Conservation (phyloP, 2,329 filamentous ascomycete species). For the Penicillium digitatum region DNA sequence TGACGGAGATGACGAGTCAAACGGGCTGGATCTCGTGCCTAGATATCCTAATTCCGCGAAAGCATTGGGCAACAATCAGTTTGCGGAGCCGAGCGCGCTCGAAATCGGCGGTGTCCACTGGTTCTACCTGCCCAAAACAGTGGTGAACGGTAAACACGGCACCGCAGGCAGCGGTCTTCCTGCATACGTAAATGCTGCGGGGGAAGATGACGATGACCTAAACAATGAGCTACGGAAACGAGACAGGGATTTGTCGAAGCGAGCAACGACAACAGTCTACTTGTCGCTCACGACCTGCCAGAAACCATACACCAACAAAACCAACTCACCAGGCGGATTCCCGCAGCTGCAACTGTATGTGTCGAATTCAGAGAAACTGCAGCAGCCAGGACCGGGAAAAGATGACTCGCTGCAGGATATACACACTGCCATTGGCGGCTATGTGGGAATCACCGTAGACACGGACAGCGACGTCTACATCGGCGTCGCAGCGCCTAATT, state of each 20-base stretch:
- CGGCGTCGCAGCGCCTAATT: slow-evolving; percentile 66
- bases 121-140: slow-evolving; percentile 60
- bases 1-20: slow-evolving; percentile 30
- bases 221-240: slow-evolving; percentile 18
- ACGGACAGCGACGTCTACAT: slow-evolving; percentile 69
- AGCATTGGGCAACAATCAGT: slow-evolving; percentile 62
- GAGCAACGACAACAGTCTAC: slow-evolving; percentile 59
- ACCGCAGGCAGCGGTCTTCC: slow-evolving; percentile 33
- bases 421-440: slow-evolving; percentile 62
- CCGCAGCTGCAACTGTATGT: slow-evolving; percentile 77
- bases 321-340: slow-evolving; percentile 44
- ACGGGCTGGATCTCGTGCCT: slow-evolving; percentile 51
- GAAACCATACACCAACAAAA: slow-evolving; percentile 61
- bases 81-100: slow-evolving; percentile 56
- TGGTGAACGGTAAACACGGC: slow-evolving; percentile 48
- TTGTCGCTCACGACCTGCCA: slow-evolving; percentile 82
- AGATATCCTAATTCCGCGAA: slow-evolving; percentile 50
- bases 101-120: slow-evolving; percentile 58
- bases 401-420: slow-evolving; percentile 41
- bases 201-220: slow-evolving; percentile 12
- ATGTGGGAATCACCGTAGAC: slow-evolving; percentile 60
- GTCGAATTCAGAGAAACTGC: slow-evolving; percentile 62
- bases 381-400: slow-evolving; percentile 61
- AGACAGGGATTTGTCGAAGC: slow-evolving; percentile 19
- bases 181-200: slow-evolving; percentile 25